Base-by-base conservation (phyloP, 2,329 filamentous ascomycete genomes). In the Diaporthe capsici region DNA sequence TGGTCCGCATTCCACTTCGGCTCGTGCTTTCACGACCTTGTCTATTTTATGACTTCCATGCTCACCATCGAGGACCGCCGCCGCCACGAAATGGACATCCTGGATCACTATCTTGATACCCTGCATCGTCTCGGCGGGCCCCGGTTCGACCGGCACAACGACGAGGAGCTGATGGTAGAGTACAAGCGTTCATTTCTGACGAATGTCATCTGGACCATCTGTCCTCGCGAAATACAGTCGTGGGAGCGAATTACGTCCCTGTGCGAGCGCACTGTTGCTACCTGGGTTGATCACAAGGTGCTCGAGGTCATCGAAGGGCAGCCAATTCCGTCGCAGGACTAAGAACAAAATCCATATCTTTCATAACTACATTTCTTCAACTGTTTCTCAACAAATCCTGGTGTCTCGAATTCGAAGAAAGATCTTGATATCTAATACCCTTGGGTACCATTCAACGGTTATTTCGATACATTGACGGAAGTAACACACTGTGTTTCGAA, bases 1-100 rank as follows among this genome's bases (percentile, higher is more conserved):
- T 85, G 82, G 82, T 83, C 84, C 77, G 80, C 80, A 71, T 80
- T 83, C 31, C 81, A 83, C 76, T 80, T 82, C 73, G 82, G 82
- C 28, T 82, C 81, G 3, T 80, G 80, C 22, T 83, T 85, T 76
- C 83, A 84, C 76, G 84, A 85, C 72, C 75, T 85, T 22, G 78
- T 81, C 2, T 85, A 84, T 76, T 83, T 81, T 76, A 77, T 84
- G 58, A 80, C 75, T 9, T 80, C 82, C 39, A 80, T 82, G 10
- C 78, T 85, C 10, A 81, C 76, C 31, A 63, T 83, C 51, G 81
- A 83, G 75, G 82, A 84, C 71, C 80, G 83, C 42, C 80, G 83
- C 20, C 76, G 77, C 31, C 80, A 82, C 74, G 83, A 84, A 77
- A 79, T 79, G 74, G 78, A 81, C 8, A 78, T 84, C 42, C 72